Base-by-base conservation (phyloP, 164 flowering plant genomes). In the grape (Vitis vinifera) region DNA sequence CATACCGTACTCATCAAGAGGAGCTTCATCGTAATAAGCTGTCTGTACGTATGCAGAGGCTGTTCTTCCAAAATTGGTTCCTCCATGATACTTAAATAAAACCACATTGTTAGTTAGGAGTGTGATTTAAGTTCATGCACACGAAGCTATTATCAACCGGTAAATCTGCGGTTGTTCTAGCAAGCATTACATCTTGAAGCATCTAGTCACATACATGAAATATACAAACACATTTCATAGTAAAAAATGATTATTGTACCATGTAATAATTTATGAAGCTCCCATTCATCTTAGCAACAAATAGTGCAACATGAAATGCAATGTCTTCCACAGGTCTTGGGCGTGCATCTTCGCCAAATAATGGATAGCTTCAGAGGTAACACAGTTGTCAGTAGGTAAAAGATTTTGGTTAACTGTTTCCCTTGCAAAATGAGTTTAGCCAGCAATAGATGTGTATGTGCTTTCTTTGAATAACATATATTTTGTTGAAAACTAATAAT, bases 1-100 rank as follows among this genome's bases (percentile, higher is more conserved):
- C 74, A 2, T 73, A 95, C 99, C 99, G 75, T 93, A 96, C 59
- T 93, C 98, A 75, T 96, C 97, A n/a, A 96, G 82, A n/a, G 98
- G 98, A 60, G 97, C 98, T 77, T 84, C 83, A 82, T 91, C 98
- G 76, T 93, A 96, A 70, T 96, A 96, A 67, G 86, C 70, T 48
- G 99, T 87, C 16, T 69, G 77, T 3, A 82, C 73, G 73, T 67
- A 96, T 16, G 87, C 76, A 29, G 98, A 68, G 9, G 85, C 82
- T 10, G 83, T 74, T 75, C 98, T 85, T 73, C 92, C 98, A 75
- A 92, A 93, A 76, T 96, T 96, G 14, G 99, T 93, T 79, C 98
- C 99, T 53, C 99, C 99, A 69, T 96, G 99, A 75, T 96, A 96
- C 98, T 95, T 37, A 3, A 37, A 37, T 37, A 37, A 37, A 37